Percentiles rank a stretch among this genome's conserved stretches.
Evolutionary conservation across 345 rosid species (phyloP).

Genomic region (Litchi chinensis): DNA sequence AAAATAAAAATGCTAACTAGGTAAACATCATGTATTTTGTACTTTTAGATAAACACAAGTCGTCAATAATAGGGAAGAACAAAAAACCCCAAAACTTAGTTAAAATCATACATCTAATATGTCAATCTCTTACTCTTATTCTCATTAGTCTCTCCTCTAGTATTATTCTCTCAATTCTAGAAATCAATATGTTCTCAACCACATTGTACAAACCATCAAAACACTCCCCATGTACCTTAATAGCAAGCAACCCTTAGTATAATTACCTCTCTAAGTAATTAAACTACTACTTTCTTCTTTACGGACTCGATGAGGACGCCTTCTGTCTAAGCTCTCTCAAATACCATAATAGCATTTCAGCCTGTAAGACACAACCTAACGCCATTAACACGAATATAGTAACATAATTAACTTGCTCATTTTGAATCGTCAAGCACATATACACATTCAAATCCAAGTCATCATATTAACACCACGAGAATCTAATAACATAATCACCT

Average conservation of each 20-base stretch:
- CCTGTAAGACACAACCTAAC: conserved; percentile 51
- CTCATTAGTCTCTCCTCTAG: conserved; percentile 20
- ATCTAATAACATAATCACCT: neutral
- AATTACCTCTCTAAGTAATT: conserved; percentile 28
- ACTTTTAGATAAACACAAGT: conserved; percentile 5
- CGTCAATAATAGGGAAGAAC: neutral
- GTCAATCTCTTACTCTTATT: conserved; percentile 31
- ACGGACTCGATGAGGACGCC: conserved; percentile 59
- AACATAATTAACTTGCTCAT: neutral
- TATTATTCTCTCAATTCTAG: conserved; percentile 12
- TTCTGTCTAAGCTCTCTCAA: conserved; percentile 72
- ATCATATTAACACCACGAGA: too few species aligned
- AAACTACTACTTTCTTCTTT: conserved; percentile 14
- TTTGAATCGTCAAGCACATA: too few species aligned
- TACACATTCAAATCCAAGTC: too few species aligned
- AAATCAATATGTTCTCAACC: conserved; percentile 34
- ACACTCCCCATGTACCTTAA: conserved; percentile 51
- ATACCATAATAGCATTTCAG: conserved; percentile 79
- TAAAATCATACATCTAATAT: conserved; percentile 38
- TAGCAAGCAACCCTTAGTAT: conserved; percentile 20
- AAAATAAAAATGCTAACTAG: conserved; percentile 19
- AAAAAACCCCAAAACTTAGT: conserved; percentile 36
- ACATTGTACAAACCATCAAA: conserved; percentile 59
- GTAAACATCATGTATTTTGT: conserved; percentile 13
- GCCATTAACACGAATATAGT: neutral